Base-by-base conservation (phyloP, 2,329 filamentous ascomycete genomes). In the Fusarium verticillioides region DNA sequence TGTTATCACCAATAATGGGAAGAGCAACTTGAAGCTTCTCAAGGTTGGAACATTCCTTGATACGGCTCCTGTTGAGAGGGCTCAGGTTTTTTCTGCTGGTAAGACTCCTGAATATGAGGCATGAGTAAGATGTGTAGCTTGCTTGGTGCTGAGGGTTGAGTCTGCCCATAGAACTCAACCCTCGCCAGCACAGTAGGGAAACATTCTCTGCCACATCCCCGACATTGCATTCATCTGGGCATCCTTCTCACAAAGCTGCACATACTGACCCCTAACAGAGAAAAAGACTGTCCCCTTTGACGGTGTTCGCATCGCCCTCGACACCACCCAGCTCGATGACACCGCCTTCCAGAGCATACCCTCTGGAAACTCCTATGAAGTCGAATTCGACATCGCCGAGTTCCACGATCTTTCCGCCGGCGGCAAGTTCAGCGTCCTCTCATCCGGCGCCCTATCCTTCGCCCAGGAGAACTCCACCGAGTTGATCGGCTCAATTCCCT, bases 371-470 rank as follows among this genome's bases (percentile, higher is more conserved):
- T 86, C 86, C 13, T 82, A 90, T 70, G 84, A 87, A 73, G 81
- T 86, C 37, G 84, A 83, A 44, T 88, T 90, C 65, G 87, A 90
- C 74, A 83, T 88, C 37, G 88, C 87, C 39, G 83, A 88, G 77
- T 84, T 87, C 5, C 88, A 90, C 79, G 85, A 89, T 70, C 83
- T 87, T 57, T 82, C 81, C 52, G 68, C 79, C 11, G 86, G 87
- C 57, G 90, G 90, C 65, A 82, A 83, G 57, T 90, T 90, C 77
- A 86, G 87, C 60, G 80, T 93, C 54, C 83, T 86, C 60, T 85
- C 89, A 9, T 81, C 82, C 9, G 91, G 91, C 10, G 83, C 85
- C 16, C 84, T 93, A 47, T 87, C 88, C 13, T 87, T 87, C 62
- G 88, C 90, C 36, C 83, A 85, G 28, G 82, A 82, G 47, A 83